Conservation (phyloP, 2,329 filamentous ascomycete genomes). For the Ambrosiella cleistominuta region DNA sequence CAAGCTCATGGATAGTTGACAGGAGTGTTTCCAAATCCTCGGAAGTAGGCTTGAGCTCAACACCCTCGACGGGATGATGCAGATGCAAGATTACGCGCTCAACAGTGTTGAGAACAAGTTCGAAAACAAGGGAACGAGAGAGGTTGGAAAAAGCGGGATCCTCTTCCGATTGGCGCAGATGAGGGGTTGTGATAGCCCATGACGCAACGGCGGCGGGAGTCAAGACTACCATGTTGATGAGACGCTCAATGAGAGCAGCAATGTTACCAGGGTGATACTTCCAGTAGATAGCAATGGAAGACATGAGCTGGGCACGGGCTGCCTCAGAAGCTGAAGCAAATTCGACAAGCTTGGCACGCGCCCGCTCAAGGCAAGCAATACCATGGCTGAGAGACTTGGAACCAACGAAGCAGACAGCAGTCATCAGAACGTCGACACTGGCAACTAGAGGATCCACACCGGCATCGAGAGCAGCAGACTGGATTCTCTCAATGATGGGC, state of each 20-base stretch:
- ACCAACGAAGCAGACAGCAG: conserved; percentile 79
- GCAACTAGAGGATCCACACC: conserved; percentile 63
- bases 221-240: conserved; percentile 92
- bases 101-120: conserved; percentile 78
- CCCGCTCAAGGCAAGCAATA: conserved; percentile 85
- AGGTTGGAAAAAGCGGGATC: conserved; percentile 46
- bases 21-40: conserved; percentile 25
- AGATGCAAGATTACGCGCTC: conserved; percentile 19
- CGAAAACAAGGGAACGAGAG: conserved; percentile 61
- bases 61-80: conserved; percentile 8
- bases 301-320: conserved; percentile 74
- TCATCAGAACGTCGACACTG: conserved; percentile 90
- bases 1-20: conserved; percentile 39
- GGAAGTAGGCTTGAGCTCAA: conserved; percentile 3
- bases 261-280: conserved; percentile 78
- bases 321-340: conserved; percentile 58
- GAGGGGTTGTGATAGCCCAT: conserved; percentile 57
- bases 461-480: conserved; percentile 53
- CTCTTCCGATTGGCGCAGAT: conserved; percentile 29
- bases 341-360: conserved; percentile 71
- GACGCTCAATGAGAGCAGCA: conserved; percentile 83
- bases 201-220: conserved; percentile 71
- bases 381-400: conserved; percentile 94
- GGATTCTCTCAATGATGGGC: conserved; percentile 60
- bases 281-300: conserved; percentile 86